Percentiles rank a stretch among this genome's conserved stretches.
Conservation (phyloP, 2,329 filamentous ascomycete genomes). For the Trichoderma sp. region DNA sequence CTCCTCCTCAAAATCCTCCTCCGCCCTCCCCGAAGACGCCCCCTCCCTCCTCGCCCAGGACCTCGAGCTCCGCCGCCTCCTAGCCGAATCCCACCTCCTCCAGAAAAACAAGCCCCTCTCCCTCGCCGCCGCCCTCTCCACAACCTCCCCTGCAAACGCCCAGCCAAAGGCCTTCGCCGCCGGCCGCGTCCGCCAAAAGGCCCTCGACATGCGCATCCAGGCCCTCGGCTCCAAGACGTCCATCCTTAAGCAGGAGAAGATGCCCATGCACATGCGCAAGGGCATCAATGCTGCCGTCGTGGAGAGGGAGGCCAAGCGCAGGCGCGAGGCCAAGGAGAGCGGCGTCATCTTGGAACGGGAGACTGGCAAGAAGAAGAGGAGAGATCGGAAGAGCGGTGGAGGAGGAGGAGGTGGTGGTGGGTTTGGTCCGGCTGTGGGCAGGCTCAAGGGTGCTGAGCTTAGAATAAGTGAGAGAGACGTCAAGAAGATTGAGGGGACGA, state of each 20-base stretch:
- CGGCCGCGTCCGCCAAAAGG: slow-evolving; percentile 75
- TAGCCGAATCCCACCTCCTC: slow-evolving; percentile 88
- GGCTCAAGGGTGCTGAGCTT: slow-evolving; percentile 74
- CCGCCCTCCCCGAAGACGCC: slow-evolving; percentile 52
- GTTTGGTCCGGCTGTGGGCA: slow-evolving; percentile 75
- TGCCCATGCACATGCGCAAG: slow-evolving; percentile 83
- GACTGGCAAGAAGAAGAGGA: slow-evolving; percentile 40
- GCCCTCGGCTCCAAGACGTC: slow-evolving; percentile 74
- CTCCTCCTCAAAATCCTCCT: slow-evolving; percentile 26
- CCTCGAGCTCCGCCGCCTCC: slow-evolving; percentile 82
- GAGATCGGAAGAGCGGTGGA: slow-evolving; percentile 45
- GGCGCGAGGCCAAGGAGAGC: slow-evolving; percentile 81
- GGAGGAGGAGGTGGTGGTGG: slow-evolving; percentile 50
- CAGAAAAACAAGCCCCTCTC: slow-evolving; percentile 46
- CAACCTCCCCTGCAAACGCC: slow-evolving; percentile 32
- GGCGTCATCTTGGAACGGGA: slow-evolving; percentile 77
- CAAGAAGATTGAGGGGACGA: slow-evolving; percentile 60
- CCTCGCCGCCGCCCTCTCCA: slow-evolving; percentile 39
- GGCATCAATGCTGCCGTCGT: slow-evolving; percentile 72
- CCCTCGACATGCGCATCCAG: slow-evolving; percentile 79
- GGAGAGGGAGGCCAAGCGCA: slow-evolving; percentile 64
- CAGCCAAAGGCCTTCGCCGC: slow-evolving; percentile 44
- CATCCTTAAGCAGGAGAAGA: slow-evolving; percentile 73
- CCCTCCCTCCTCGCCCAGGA: slow-evolving; percentile 81
- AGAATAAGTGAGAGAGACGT: slow-evolving; percentile 77